Evolutionary conservation across 257 asterid genomes (phyloP).

Genomic region (Lantana camara): DNA sequence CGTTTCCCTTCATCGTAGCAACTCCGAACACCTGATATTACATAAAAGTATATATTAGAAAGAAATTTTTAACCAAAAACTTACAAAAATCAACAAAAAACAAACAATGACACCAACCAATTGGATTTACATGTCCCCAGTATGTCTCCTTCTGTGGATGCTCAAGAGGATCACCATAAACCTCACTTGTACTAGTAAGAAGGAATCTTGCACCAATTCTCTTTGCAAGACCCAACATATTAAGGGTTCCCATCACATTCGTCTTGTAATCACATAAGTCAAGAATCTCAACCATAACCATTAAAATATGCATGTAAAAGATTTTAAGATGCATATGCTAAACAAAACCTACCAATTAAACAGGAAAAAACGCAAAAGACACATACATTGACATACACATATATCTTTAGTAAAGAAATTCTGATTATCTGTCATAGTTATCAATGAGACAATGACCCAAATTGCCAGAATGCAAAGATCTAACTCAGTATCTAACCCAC

Average conservation of each 20-base stretch:
- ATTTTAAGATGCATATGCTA: not conserved
- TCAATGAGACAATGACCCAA: conserved; percentile 14
- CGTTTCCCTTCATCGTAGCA: conserved; percentile 98
- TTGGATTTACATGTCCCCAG: conserved; percentile 98
- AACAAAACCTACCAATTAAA: not conserved
- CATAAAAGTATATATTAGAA: conserved; percentile 8
- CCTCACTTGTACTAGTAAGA: conserved; percentile 97
- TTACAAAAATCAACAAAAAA: conserved; percentile 4
- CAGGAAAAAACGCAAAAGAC: conserved; percentile 13
- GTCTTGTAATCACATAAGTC: conserved; percentile 75
- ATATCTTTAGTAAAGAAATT: too few relatives aligned
- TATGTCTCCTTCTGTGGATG: conserved; percentile 98
- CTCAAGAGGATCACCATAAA: conserved; percentile 98
- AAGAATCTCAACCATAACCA: conserved; percentile 52
- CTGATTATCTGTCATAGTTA: not conserved
- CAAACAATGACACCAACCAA: conserved; percentile 48
- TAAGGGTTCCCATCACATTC: conserved; percentile 96
- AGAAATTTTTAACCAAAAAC: conserved; percentile 17
- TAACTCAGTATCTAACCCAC: not conserved
- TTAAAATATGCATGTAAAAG: conserved; percentile 9
- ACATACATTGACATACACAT: conserved; percentile 12
- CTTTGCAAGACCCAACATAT: conserved; percentile 98
- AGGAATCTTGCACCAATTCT: conserved; percentile 87
- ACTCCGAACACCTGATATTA: conserved; percentile 79
- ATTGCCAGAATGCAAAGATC: not conserved